Evolutionary conservation across 345 rosid genomes (phyloP), one percentile per base, ranked within the genome.

Genomic region (Salix arbutifolia): DNA sequence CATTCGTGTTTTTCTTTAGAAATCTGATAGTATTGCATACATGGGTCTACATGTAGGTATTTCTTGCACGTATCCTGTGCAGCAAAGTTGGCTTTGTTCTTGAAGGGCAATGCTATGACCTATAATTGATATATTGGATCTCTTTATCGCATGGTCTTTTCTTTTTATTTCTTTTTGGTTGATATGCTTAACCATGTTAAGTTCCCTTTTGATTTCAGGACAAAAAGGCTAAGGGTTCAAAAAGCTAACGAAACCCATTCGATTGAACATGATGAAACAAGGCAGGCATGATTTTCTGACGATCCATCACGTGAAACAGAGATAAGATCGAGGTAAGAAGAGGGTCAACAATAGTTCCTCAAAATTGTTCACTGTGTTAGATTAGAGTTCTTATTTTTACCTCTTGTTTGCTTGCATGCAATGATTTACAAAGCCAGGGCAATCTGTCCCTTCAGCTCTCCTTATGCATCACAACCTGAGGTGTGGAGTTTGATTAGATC

Each of bases 181-280:
- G 17, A 30, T n/a, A 33, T 61, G 66, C 8, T 4, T 48, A 14
- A 60, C 19, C 67, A 33, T 62, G 38, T 50, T 65, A 25, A 11
- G 13, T 42, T 62, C 37, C 17, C 4, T 17, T 11, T 21, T 17
- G 40, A 62, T 50, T 72, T 58, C 81, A 78, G 81, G 81, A 48
- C 62, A 10, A 78, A 78, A 58, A 56, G 52, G 52, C 14, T 44
- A 17, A 73, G 77, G 69, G 72, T 28, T 67, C 73, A 38, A 60
- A 74, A 60, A 26, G 65, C 21, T 73, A 40, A 19, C 28, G 76
- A 8, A 35, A 31, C 8, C 68, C 60, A 48, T 40, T 69, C 37
- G n/a, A 5, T 48, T 30, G 56, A 48, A 69, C 40, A 38, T 23
- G 17, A 9, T 26, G 61, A 42, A 60, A 56, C 44, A 69, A 42